Percentiles rank a stretch among this genome's conserved stretches.
Conservation (phyloP, 257 asterid genomes). For the Gynochthodes officinalis region DNA sequence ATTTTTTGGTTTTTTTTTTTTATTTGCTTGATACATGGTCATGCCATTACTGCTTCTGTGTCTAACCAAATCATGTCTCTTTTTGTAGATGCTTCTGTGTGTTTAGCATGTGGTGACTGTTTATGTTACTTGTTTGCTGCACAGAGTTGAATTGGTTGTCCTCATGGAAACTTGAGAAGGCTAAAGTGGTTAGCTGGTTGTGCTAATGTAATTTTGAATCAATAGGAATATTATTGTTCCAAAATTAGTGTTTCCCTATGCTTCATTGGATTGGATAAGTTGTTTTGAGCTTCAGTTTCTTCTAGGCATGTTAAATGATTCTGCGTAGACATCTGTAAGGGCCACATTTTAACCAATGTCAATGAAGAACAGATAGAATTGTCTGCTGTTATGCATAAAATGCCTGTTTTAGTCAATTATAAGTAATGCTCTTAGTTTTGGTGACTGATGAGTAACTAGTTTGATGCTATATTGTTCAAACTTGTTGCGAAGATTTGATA, state of each 20-base stretch:
- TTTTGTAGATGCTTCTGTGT: neutral
- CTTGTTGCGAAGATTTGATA: neutral
- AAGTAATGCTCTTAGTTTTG: neutral
- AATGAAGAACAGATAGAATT: neutral
- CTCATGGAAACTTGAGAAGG: neutral
- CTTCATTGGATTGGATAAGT: neutral
- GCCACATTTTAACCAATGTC: constrained; percentile 1
- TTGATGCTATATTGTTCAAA: neutral
- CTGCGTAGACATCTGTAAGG: neutral
- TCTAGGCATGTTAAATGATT: neutral
- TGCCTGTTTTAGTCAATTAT: neutral
- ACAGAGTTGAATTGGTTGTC: neutral
- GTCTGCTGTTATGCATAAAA: neutral
- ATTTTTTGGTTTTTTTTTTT: neutral
- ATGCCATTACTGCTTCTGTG: neutral
- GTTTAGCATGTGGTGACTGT: neutral
- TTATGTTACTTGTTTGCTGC: neutral
- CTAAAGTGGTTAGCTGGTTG: neutral
- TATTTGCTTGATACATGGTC: too few species aligned
- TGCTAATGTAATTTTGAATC: neutral
- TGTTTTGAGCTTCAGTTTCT: neutral
- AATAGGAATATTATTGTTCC: neutral
- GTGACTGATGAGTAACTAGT: neutral
- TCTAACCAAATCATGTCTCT: neutral
- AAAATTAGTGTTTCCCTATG: too few species aligned